Evolutionary conservation across 306 rosid species (phyloP).

Genomic region (Quercus wislizeni): DNA sequence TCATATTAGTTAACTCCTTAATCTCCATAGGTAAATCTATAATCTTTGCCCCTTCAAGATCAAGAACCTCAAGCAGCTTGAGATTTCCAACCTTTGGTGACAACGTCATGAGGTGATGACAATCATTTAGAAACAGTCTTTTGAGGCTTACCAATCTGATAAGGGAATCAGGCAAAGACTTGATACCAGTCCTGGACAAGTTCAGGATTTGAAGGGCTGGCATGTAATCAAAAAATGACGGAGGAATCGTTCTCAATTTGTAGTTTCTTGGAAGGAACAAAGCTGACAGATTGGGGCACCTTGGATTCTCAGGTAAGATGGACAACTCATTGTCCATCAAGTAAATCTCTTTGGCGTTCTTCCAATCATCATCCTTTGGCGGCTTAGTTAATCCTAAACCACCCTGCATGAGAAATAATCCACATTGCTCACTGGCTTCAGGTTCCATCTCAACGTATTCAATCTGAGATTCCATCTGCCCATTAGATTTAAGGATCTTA

Average conservation of each 20-base stretch:
- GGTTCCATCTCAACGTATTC: background rate
- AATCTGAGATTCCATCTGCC: no score
- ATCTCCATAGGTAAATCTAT: background rate
- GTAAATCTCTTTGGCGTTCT: background rate
- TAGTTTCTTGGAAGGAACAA: background rate
- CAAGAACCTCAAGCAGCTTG: background rate
- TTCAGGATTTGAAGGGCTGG: background rate
- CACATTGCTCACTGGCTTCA: no score
- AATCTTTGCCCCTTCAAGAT: background rate
- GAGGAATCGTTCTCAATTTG: constrained; percentile 3
- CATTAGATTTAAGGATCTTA: background rate
- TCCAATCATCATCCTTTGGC: background rate
- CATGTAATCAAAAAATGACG: background rate
- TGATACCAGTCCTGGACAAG: constrained; percentile 5
- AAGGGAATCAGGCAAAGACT: background rate
- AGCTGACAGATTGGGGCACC: background rate
- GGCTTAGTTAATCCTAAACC: background rate
- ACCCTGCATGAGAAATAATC: background rate
- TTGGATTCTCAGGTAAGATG: background rate
- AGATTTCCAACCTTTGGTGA: background rate
- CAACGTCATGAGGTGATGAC: background rate
- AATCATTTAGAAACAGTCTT: background rate
- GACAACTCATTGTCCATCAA: background rate
- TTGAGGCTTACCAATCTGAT: background rate
- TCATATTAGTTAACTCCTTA: background rate